Conservation (phyloP, 371 early-diverging fungal genomes). For the Amoeboaphelidium protococcarum region DNA sequence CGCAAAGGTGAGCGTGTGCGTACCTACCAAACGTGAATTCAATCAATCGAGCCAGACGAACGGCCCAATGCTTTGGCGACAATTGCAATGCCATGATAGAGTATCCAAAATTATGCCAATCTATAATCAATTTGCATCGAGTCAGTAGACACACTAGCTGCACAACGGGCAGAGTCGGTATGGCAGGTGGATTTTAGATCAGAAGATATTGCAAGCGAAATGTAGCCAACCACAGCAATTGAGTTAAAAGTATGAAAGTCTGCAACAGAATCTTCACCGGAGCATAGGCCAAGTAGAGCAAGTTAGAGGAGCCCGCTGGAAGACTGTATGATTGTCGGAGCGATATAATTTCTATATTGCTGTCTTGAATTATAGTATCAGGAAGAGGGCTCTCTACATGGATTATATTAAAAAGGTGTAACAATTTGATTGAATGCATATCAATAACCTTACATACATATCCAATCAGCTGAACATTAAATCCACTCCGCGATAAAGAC, state of each 20-base stretch:
- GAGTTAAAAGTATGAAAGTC: slow-evolving; percentile 10
- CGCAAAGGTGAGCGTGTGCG: slow-evolving; percentile 59
- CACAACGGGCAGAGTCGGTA: slow-evolving; percentile 59
- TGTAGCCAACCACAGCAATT: slow-evolving; percentile 12
- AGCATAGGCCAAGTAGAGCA: slow-evolving; percentile 7
- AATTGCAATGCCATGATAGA: slow-evolving; percentile 50
- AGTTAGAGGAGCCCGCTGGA: neutral
- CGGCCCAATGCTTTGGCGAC: slow-evolving; percentile 9
- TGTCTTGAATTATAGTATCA: neutral
- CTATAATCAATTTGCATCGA: slow-evolving; percentile 44
- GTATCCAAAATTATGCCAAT: slow-evolving; percentile 93
- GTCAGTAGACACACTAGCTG: slow-evolving; percentile 29
- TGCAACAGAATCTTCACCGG: slow-evolving; percentile 15
- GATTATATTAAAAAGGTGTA: neutral
- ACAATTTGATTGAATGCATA: neutral
- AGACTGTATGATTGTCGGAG: neutral
- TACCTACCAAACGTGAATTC: slow-evolving; percentile 36
- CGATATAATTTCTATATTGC: slow-evolving; percentile 2
- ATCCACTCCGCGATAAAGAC: slow-evolving; percentile 38
- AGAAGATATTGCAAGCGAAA: slow-evolving; percentile 34
- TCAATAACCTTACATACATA: slow-evolving; percentile 26
- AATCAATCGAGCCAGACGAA: slow-evolving; percentile 12
- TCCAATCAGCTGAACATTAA: slow-evolving; percentile 51
- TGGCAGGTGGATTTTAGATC: slow-evolving; percentile 86
- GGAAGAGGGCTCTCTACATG: slow-evolving; percentile 1